phyloP scores from a whole-genome alignment of 2,329 filamentous ascomycete species.

The Penicillium polonicum region DNA sequence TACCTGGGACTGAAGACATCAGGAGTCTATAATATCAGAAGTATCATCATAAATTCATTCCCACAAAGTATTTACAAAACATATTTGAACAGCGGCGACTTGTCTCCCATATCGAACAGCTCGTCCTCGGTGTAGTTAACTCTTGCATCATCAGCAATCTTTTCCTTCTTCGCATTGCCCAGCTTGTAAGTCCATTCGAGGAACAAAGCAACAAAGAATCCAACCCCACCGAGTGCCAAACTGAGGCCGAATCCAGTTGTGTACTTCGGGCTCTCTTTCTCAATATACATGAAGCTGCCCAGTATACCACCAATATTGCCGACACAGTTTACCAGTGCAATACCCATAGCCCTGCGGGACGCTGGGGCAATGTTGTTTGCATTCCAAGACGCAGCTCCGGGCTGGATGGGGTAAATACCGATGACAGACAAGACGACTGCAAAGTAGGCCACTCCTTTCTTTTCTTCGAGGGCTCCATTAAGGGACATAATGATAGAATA shows the following conservation, averaged over 20 bases:
- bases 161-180: constrained; percentile 20
- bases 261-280: constrained; percentile 21
- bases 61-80: neutral
- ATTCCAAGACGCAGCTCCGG: constrained; percentile 27
- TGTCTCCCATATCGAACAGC: constrained; percentile 43
- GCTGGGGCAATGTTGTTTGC: constrained; percentile 29
- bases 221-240: constrained; percentile 18
- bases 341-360: constrained; percentile 23
- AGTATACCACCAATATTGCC: constrained; percentile 27
- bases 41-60: neutral
- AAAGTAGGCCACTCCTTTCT: constrained; percentile 24
- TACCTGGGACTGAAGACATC: neutral
- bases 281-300: constrained; percentile 28
- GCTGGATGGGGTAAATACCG: constrained; percentile 29
- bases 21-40: neutral
- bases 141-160: constrained; percentile 6
- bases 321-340: constrained; percentile 23
- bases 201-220: constrained; percentile 19
- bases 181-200: constrained; percentile 25
- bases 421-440: constrained; percentile 24
- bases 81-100: constrained; percentile 45
- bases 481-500: constrained; percentile 26
- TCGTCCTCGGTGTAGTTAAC: constrained; percentile 39
- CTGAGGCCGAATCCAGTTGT: constrained; percentile 25
- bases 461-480: constrained; percentile 19